These are phyloP conservation scores for Glonium stellatum DNA, from an alignment of 495 filamentous ascomycete genomes.

Conservation along the genomic window DNA sequence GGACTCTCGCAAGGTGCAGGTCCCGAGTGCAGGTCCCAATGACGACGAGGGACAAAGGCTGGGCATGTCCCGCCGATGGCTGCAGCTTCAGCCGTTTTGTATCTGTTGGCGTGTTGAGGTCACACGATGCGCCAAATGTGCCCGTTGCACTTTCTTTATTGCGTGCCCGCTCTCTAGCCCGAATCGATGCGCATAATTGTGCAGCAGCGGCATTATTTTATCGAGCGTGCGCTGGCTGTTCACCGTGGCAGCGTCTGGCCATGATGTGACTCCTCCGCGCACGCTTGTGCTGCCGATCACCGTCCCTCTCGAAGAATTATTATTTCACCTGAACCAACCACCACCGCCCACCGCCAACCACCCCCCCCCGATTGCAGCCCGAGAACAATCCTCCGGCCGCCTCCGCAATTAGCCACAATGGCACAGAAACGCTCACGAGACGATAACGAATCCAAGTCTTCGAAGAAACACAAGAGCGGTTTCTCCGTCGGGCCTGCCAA, in stretches of 20 bases:
- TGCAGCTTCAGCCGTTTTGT: background rate
- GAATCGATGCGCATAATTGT: background rate
- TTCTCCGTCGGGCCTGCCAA: slow-evolving; percentile 86
- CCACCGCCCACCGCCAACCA: background rate
- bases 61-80: background rate
- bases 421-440: slow-evolving; percentile 51
- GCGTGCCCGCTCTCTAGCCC: background rate
- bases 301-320: background rate
- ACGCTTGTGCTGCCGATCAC: background rate
- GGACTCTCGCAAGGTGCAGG: background rate
- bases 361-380: background rate
- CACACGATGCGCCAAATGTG: background rate
- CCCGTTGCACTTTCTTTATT: background rate
- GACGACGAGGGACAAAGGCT: background rate
- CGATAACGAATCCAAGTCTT: slow-evolving; percentile 30
- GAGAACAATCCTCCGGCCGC: slow-evolving; percentile 1
- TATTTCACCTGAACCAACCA: slow-evolving; percentile 5
- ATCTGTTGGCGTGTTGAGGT: background rate
- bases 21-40: background rate
- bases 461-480: slow-evolving; percentile 52
- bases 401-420: slow-evolving; percentile 43
- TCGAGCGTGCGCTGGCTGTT: background rate
- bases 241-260: background rate
- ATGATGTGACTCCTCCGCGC: background rate
- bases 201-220: background rate